A percentile compares a stretch with the other conserved stretches of the same genome.
Conservation (phyloP, 805 yeast species). For the Monosporozyma yasuniensis region DNA sequence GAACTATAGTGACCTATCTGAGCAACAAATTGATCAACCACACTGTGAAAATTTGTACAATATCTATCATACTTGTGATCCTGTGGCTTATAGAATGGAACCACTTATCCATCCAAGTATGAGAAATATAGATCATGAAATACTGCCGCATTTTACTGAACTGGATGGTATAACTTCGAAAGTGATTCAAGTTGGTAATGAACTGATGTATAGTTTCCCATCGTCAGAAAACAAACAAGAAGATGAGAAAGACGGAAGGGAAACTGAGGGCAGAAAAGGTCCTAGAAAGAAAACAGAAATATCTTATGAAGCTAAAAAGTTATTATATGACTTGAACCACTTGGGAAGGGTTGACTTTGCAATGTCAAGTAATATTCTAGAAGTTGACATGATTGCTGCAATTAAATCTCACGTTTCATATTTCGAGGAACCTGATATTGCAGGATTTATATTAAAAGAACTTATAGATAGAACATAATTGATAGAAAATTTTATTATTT, state of each 20-base stretch:
- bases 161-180: conserved; percentile 24
- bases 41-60: conserved; percentile 64
- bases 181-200: conserved; percentile 21
- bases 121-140: conserved; percentile 19
- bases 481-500: background rate
- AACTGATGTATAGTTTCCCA: conserved; percentile 13
- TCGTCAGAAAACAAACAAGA: background rate
- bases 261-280: too few species aligned
- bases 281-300: background rate
- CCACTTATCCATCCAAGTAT: conserved; percentile 48
- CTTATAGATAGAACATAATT: conserved; percentile 20
- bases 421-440: conserved; percentile 78
- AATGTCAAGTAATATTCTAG: conserved; percentile 69
- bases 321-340: conserved; percentile 45
- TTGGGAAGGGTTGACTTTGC: conserved; percentile 78
- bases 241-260: background rate
- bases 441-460: conserved; percentile 66
- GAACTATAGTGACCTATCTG: background rate
- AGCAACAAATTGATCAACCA: conserved; percentile 31
- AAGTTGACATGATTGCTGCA: conserved; percentile 70
- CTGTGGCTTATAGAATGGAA: conserved; percentile 82
- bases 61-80: conserved; percentile 84
- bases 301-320: background rate
- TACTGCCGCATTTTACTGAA: conserved; percentile 21
- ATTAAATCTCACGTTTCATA: conserved; percentile 83